Evolutionary conservation across 2,329 filamentous ascomycete genomes (phyloP).

Genomic region (Fusarium sp.): DNA sequence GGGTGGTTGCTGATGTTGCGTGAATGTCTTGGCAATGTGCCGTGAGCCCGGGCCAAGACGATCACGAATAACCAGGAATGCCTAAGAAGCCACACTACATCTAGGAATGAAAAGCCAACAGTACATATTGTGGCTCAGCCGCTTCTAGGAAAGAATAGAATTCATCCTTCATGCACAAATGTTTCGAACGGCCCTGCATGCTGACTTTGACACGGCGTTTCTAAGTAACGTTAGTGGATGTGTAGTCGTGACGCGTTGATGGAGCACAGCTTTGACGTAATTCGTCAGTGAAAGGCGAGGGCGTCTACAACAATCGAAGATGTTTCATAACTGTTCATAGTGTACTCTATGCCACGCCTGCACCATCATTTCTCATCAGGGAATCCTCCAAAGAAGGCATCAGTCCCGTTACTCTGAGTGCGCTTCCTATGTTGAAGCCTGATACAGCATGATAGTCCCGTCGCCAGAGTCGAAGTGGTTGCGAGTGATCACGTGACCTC

Average conservation of each 20-base stretch:
- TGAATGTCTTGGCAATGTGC: background rate
- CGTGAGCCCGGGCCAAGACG: background rate
- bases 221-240: background rate
- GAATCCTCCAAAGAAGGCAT: background rate
- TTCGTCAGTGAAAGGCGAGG: background rate
- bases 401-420: accelerated
- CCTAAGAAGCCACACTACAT: background rate
- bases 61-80: background rate
- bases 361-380: background rate
- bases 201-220: background rate
- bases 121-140: background rate
- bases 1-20: background rate
- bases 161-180: background rate
- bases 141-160: background rate
- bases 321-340: background rate
- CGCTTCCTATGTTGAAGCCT: background rate
- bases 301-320: background rate
- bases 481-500: background rate
- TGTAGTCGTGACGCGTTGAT: background rate
- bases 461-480: background rate
- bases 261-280: background rate
- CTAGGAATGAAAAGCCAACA: background rate
- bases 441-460: background rate
- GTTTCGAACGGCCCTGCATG: background rate
- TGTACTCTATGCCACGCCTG: background rate